phyloP scores from a whole-genome alignment of 164 flowering plant genomes.

The Stephania yunnanensis region DNA sequence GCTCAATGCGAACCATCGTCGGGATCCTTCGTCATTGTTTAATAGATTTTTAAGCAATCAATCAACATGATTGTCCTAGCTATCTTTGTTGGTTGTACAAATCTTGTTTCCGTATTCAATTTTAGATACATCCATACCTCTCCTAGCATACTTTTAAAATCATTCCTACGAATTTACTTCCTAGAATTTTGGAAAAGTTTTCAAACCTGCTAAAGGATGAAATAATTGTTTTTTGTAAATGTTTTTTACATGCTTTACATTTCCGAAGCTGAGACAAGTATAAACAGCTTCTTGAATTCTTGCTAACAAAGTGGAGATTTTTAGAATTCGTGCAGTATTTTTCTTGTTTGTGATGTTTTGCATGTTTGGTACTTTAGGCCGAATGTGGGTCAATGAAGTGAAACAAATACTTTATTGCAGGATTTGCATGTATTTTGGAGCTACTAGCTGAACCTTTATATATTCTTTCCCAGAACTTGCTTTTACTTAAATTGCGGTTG shows the following conservation, averaged over 20 bases:
- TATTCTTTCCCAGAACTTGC: slow-evolving; percentile 81
- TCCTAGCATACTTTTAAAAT: neutral
- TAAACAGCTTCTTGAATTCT: neutral
- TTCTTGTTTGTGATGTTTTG: neutral
- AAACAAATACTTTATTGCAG: slow-evolving; percentile 34
- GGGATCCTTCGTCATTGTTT: neutral
- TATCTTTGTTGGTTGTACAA: neutral
- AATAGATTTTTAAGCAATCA: neutral
- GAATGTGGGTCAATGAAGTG: neutral
- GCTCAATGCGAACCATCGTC: neutral
- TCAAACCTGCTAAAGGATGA: neutral
- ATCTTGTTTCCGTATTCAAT: neutral
- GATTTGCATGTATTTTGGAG: slow-evolving; percentile 85
- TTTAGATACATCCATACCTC: neutral
- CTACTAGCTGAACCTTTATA: slow-evolving; percentile 87
- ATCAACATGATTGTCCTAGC: neutral
- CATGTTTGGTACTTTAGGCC: neutral
- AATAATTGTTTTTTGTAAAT: neutral
- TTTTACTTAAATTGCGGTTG: slow-evolving; percentile 67
- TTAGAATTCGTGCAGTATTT: neutral
- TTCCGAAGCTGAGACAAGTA: neutral
- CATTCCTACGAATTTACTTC: neutral
- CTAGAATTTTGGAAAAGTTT: slow-evolving; percentile 5
- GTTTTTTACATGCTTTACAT: neutral
- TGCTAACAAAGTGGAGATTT: neutral